Conservation (phyloP, 140 eudicot species). For the Stevia rebaudiana region DNA sequence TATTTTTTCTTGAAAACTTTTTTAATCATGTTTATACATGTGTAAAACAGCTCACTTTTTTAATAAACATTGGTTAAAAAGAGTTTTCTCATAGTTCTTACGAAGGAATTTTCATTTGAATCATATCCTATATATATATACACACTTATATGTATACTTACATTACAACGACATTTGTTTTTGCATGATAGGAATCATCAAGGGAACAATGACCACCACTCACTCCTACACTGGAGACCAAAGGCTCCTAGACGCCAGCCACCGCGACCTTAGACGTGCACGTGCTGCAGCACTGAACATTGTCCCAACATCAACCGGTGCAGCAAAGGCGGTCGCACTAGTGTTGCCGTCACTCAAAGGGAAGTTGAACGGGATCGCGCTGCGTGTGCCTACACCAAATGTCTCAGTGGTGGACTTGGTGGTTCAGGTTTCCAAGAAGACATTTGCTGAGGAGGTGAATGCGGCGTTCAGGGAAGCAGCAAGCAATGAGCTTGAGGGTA, state of each 20-base stretch:
- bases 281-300: slow-evolving; percentile 91
- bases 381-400: slow-evolving; percentile 89
- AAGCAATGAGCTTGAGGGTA: slow-evolving; percentile 63
- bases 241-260: slow-evolving; percentile 88
- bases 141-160: too few species aligned
- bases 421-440: slow-evolving; percentile 78
- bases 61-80: too few species aligned
- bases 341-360: slow-evolving; percentile 84
- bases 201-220: slow-evolving; percentile 95
- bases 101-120: too few species aligned
- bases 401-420: slow-evolving; percentile 93
- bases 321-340: slow-evolving; percentile 89
- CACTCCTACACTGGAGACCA: slow-evolving; percentile 99
- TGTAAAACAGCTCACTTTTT: too few species aligned
- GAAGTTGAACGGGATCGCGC: slow-evolving; percentile 84
- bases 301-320: slow-evolving; percentile 91
- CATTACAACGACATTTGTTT: neutral
- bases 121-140: too few species aligned
- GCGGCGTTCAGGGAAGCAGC: slow-evolving; percentile 82
- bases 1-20: too few species aligned
- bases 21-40: too few species aligned
- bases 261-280: slow-evolving; percentile 85
- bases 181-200: slow-evolving; percentile 54
- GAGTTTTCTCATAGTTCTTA: too few species aligned
- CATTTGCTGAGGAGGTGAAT: slow-evolving; percentile 86